Conservation (phyloP, 139 green algal species). For the Tetradesmus lagerheimii region DNA sequence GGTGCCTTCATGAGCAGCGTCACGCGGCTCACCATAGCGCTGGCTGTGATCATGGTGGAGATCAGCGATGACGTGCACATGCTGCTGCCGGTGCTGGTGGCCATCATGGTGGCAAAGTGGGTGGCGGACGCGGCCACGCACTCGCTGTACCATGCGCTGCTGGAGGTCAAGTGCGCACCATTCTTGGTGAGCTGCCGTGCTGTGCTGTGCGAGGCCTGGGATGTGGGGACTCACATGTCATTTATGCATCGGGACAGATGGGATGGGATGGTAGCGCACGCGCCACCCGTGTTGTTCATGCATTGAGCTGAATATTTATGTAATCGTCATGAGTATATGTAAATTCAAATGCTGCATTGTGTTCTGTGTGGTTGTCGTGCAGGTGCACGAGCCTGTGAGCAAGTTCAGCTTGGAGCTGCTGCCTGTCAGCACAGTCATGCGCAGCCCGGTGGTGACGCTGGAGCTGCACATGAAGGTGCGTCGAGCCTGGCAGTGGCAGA, state of each 20-base stretch:
- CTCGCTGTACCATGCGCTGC: slow-evolving; percentile 86
- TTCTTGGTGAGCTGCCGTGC: slow-evolving; percentile 66
- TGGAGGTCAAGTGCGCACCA: slow-evolving; percentile 89
- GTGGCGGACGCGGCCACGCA: slow-evolving; percentile 83
- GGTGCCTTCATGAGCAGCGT: slow-evolving; percentile 93
- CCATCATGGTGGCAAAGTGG: slow-evolving; percentile 88
- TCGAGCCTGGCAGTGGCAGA: no score
- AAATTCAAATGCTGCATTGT: neutral
- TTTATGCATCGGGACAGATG: no score
- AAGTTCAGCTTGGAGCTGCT: slow-evolving; percentile 75
- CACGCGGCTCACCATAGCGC: slow-evolving; percentile 88
- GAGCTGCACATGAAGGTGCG: slow-evolving; percentile 35
- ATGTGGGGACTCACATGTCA: no score
- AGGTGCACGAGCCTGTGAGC: slow-evolving; percentile 58
- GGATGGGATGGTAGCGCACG: no score
- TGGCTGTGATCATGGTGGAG: slow-evolving; percentile 95
- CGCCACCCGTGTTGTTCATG: no score
- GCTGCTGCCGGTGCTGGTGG: slow-evolving; percentile 89
- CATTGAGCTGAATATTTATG: no score
- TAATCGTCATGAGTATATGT: no score
- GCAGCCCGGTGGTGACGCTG: slow-evolving; percentile 6
- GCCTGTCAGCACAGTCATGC: slow-evolving; percentile 71
- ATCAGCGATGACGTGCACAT: slow-evolving; percentile 90
- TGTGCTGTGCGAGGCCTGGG: no score
- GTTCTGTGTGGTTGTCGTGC: neutral